Evolutionary conservation across 2,329 filamentous ascomycete species (phyloP).

Genomic region (Colletotrichum cereale): DNA sequence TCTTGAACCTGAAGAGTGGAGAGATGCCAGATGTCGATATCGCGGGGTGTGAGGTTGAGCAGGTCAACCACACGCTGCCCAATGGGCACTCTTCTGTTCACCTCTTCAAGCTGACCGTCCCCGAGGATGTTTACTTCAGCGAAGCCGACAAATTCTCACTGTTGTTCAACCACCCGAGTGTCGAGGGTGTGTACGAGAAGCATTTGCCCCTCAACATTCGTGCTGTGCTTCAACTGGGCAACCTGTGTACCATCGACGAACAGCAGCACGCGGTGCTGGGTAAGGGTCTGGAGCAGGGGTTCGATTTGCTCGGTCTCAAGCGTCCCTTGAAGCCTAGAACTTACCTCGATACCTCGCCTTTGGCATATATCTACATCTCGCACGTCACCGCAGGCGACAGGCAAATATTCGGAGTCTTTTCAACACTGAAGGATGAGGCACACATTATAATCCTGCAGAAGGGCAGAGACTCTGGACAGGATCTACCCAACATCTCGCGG

Average conservation of each 20-base stretch:
- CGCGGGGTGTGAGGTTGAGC: constrained; percentile 87
- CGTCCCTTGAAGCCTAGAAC: constrained; percentile 72
- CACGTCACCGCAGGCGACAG: constrained; percentile 92
- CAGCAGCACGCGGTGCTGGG: constrained; percentile 90
- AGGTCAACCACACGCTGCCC: constrained; percentile 91
- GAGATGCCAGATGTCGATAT: constrained; percentile 92
- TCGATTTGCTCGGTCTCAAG: constrained; percentile 84
- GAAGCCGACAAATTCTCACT: constrained; percentile 85
- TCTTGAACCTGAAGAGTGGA: constrained; percentile 89
- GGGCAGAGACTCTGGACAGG: constrained; percentile 80
- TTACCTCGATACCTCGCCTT: constrained; percentile 80
- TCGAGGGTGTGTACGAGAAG: constrained; percentile 97
- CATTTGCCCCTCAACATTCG: constrained; percentile 89
- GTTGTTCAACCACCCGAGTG: constrained; percentile 91
- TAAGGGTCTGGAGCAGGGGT: constrained; percentile 92
- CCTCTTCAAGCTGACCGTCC: constrained; percentile 92
- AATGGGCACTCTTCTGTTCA: constrained; percentile 96
- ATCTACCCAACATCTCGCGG: constrained; percentile 89
- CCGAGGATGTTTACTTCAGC: constrained; percentile 87
- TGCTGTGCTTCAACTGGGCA: constrained; percentile 90
- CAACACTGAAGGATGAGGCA: constrained; percentile 82
- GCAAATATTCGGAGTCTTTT: constrained; percentile 95
- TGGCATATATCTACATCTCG: constrained; percentile 92
- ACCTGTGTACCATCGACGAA: constrained; percentile 93
- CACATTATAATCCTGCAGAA: constrained; percentile 91